Evolutionary conservation across 2,329 filamentous ascomycete genomes (phyloP).

Genomic region (Ophiostoma angusticollis): DNA sequence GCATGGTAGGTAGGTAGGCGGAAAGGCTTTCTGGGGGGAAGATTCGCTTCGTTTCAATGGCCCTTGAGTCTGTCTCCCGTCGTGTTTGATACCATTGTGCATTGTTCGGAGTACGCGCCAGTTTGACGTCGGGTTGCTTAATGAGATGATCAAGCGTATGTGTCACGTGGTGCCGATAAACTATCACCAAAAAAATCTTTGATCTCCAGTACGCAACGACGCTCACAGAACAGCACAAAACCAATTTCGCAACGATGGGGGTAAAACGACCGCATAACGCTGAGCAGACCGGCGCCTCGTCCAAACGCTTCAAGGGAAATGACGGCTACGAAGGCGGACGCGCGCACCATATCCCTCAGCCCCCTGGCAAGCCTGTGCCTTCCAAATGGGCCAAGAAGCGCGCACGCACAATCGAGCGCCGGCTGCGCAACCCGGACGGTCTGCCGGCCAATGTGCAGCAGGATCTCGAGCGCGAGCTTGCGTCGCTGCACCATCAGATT

Average conservation of each 20-base stretch:
- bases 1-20: too few species aligned
- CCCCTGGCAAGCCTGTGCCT: slow-evolving; percentile 27
- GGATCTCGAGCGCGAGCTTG: slow-evolving; percentile 60
- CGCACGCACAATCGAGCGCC: slow-evolving; percentile 54
- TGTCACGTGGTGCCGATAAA: too few species aligned
- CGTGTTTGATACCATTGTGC: too few species aligned
- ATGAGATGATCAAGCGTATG: too few species aligned
- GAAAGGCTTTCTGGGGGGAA: too few species aligned
- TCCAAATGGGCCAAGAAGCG: slow-evolving; percentile 57
- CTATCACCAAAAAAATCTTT: too few species aligned
- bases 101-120: too few species aligned
- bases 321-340: background rate
- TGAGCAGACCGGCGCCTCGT: background rate
- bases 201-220: too few species aligned
- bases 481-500: slow-evolving; percentile 52
- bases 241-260: slow-evolving; percentile 20
- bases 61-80: too few species aligned
- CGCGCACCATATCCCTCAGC: too few species aligned
- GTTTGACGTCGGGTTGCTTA: too few species aligned
- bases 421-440: slow-evolving; percentile 43
- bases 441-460: slow-evolving; percentile 55
- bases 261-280: slow-evolving; percentile 19
- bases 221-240: background rate
- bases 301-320: slow-evolving; percentile 13
- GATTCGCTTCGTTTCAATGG: too few species aligned